These are phyloP conservation scores for Penicillium flavigenum DNA, from an alignment of 495 filamentous ascomycete species.

Conservation along the genomic window DNA sequence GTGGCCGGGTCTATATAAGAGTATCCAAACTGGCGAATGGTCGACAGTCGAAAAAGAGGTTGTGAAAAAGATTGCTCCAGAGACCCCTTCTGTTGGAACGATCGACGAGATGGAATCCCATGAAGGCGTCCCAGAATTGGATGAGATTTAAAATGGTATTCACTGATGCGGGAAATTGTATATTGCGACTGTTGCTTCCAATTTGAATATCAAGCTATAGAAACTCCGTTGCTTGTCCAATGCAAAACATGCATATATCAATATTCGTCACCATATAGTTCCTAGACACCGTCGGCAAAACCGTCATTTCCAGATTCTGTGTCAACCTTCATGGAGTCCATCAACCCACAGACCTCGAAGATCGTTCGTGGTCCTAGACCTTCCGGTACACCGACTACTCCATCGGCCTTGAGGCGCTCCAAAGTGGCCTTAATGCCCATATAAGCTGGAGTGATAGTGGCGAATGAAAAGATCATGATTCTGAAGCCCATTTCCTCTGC, in stretches of 20 bases:
- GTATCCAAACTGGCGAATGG: not conserved
- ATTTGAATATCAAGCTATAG: constrained; percentile 7
- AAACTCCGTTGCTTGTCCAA: constrained; percentile 3
- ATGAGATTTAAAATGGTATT: not conserved
- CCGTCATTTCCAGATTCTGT: constrained; percentile 53
- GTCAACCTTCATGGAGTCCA: constrained; percentile 58
- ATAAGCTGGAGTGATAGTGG: constrained; percentile 51
- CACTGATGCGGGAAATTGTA: not conserved
- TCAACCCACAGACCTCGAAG: constrained; percentile 60
- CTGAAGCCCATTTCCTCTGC: constrained; percentile 61
- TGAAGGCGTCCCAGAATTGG: not conserved
- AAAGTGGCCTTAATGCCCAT: constrained; percentile 48
- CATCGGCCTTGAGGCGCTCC: constrained; percentile 48
- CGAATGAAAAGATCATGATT: constrained; percentile 62
- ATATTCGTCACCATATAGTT: not conserved
- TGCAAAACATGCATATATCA: not conserved
- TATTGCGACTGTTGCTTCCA: not conserved
- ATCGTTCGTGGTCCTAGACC: constrained; percentile 48
- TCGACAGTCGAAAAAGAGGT: constrained; percentile 12
- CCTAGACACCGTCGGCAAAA: constrained; percentile 41
- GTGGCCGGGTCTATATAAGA: constrained; percentile 17
- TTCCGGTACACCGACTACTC: constrained; percentile 48
- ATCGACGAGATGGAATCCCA: not conserved
- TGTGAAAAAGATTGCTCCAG: constrained; percentile 1
- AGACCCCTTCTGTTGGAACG: not conserved